phyloP scores from a whole-genome alignment of 2,329 filamentous ascomycete species.

The Pestalotiopsis sp. region DNA sequence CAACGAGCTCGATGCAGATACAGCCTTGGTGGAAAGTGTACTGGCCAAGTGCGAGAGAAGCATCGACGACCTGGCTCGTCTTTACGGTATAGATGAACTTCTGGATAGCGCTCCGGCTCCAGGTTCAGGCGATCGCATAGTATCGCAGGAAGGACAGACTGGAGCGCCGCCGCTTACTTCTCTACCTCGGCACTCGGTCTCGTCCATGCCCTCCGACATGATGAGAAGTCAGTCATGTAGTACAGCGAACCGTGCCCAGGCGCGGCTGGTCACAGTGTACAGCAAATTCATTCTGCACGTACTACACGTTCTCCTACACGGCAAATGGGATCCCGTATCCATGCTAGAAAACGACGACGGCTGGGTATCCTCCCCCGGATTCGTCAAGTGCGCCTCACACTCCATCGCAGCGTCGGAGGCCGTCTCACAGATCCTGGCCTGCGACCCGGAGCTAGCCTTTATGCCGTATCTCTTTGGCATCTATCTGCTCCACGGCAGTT shows the following conservation, averaged over 20 bases:
- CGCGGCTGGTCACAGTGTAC: background rate
- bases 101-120: background rate
- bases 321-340: background rate
- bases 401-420: background rate
- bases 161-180: background rate
- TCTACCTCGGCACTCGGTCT: background rate
- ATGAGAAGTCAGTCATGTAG: background rate
- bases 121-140: background rate
- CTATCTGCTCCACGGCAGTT: slow-evolving; percentile 1
- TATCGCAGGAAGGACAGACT: background rate
- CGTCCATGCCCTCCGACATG: background rate
- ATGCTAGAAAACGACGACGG: slow-evolving; percentile 6
- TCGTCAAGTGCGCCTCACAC: background rate
- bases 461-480: slow-evolving; percentile 7
- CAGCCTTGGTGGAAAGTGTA: background rate
- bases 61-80: background rate
- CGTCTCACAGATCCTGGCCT: background rate
- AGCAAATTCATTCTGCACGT: background rate
- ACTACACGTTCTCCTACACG: background rate
- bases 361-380: background rate
- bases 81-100: background rate
- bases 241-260: background rate
- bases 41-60: background rate
- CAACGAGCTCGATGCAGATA: background rate
- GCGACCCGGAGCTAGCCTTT: background rate